These are phyloP conservation scores for Yamadazyma friedrichii DNA, from an alignment of 1,139 yeast genomes.

Conservation along the genomic window DNA sequence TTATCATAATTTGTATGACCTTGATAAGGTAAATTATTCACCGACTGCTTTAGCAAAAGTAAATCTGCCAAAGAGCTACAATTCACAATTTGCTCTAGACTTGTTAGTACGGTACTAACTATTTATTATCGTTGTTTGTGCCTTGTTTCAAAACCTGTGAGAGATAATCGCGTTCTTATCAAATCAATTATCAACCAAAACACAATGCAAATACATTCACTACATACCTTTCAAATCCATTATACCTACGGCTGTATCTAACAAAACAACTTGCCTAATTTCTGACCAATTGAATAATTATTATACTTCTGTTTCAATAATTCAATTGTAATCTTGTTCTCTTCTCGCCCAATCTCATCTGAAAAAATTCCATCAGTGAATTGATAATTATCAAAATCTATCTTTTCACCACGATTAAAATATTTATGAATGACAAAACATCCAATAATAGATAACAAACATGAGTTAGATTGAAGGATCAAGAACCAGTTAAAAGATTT, in stretches of 20 bases:
- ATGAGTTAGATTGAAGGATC: background rate
- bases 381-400: background rate
- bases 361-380: background rate
- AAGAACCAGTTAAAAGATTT: background rate
- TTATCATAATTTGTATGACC: conserved; percentile 12
- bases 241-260: background rate
- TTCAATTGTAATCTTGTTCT: background rate
- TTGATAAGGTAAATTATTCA: conserved; percentile 1
- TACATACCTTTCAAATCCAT: conserved; percentile 5
- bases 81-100: conserved; percentile 3
- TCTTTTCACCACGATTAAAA: background rate
- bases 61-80: conserved; percentile 2
- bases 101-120: background rate
- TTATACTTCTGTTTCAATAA: background rate
- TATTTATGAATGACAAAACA: conserved; percentile 1
- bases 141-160: no score
- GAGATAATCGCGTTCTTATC: background rate
- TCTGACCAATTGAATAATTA: background rate
- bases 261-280: background rate
- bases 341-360: background rate
- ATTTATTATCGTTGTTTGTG: background rate
- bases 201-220: background rate
- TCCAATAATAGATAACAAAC: background rate
- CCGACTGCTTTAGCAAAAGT: background rate
- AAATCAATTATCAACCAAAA: background rate